Conservation (phyloP, 768 basidiomycete genomes). For the Mrakia frigida region DNA sequence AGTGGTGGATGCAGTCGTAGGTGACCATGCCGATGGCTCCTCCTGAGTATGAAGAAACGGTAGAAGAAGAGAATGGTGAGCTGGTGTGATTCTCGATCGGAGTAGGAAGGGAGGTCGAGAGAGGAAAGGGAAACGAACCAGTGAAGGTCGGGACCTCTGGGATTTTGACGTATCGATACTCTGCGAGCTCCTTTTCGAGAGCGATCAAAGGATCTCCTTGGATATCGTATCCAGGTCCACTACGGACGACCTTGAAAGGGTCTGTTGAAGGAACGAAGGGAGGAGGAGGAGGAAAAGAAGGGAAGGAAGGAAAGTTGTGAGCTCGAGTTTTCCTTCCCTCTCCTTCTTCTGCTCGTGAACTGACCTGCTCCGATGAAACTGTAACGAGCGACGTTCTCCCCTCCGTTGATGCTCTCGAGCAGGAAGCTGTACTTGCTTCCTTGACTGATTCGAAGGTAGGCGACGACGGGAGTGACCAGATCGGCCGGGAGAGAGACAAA, state of each 20-base stretch:
- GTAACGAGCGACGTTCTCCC: constrained; percentile 86
- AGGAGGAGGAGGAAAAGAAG: neutral
- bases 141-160: constrained; percentile 92
- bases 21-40: constrained; percentile 96
- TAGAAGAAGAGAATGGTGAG: neutral
- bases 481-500: constrained; percentile 91
- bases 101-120: neutral
- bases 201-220: constrained; percentile 79
- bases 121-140: constrained; percentile 40
- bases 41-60: constrained; percentile 49
- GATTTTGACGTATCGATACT: constrained; percentile 84
- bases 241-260: constrained; percentile 84
- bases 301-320: neutral
- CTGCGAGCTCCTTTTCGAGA: constrained; percentile 76
- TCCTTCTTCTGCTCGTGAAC: constrained; percentile 34
- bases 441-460: constrained; percentile 86
- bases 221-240: constrained; percentile 74
- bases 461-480: constrained; percentile 92
- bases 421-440: constrained; percentile 77
- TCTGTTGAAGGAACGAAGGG: constrained; percentile 50
- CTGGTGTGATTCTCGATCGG: too few relatives aligned
- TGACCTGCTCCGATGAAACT: constrained; percentile 93
- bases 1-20: constrained; percentile 93
- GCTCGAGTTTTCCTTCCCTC: neutral
- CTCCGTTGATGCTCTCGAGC: constrained; percentile 84